Conservation (phyloP, 2,329 filamentous ascomycete species). For the Penicillium palitans region DNA sequence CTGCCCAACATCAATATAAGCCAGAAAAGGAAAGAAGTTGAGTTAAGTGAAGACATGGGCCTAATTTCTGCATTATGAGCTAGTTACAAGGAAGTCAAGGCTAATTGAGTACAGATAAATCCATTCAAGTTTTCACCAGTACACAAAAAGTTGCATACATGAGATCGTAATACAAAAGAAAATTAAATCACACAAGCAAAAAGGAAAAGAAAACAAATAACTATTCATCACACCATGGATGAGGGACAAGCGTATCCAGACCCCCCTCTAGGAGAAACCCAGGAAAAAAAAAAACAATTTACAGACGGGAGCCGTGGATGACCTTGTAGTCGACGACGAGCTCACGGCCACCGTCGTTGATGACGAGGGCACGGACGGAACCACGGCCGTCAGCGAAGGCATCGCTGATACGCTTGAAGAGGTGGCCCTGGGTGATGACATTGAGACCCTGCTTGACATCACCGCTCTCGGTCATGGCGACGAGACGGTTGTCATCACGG, state of each 20-base stretch:
- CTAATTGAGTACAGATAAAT: conserved; percentile 9
- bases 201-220: conserved; percentile 13
- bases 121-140: conserved; percentile 21
- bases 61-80: background rate
- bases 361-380: conserved; percentile 90
- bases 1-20: background rate
- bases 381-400: conserved; percentile 91
- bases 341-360: conserved; percentile 89
- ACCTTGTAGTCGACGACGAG: conserved; percentile 99
- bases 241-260: conserved; percentile 7
- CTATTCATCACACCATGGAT: conserved; percentile 21
- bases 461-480: conserved; percentile 98
- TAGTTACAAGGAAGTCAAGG: conserved; percentile 11
- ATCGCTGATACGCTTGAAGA: conserved; percentile 76
- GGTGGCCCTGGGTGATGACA: conserved; percentile 91
- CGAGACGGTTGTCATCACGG: conserved; percentile 75
- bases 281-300: conserved; percentile 33
- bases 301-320: conserved; percentile 74
- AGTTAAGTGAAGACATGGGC: background rate
- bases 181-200: conserved; percentile 24
- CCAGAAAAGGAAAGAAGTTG: background rate
- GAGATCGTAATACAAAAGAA: conserved; percentile 30
- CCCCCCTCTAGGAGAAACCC: conserved; percentile 8
- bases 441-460: conserved; percentile 96
- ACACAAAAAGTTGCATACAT: conserved; percentile 18